Base-by-base conservation (phyloP, 805 yeast species). In the Schizosaccharomyces japonicus region DNA sequence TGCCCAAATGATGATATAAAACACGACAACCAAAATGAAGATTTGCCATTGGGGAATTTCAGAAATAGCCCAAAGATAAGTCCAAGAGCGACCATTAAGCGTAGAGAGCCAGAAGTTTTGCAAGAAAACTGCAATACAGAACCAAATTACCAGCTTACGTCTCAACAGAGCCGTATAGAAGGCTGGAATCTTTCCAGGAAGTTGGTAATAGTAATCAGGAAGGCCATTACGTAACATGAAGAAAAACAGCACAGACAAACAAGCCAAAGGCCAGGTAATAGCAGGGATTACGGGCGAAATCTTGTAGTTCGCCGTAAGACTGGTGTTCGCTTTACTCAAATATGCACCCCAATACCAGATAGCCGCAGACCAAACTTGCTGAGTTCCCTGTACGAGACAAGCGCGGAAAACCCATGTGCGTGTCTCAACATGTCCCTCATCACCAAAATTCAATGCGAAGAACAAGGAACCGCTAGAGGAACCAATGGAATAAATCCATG, bases 81-180 rank as follows among this genome's bases (percentile, higher is more conserved):
- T 17, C 47, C 47, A 45, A 13, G 34, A 29, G 17, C 47, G 47
- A 7, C 27, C 47, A 29, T 17, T 23, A 6, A 30, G 36, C 2
- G 47, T 19, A 10, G 47, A 45, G 11, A 45, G 47, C 47, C 47
- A 45, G 33, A 27, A 45, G 23, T 45, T 45, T 10, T 45, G 47
- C n/a, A 45, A 15, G 26, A 45, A 27, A 7, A 31, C 39, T 2
- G 47, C 36, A 19, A 45, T 30, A 27, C 30, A 31, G 25, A 45
- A 45, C 47, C 47, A 45, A 21, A 45, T 17, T 10, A 45, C 47
- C 5, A 45, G 34, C 19, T 31, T 29, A 8, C 47, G 17, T 23
- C 47, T 15, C 23, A 45, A 19, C 25, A 45, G 11, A 17, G 47
- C 30, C 47, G 15, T 45, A 19, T 45, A 45, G 23, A 45, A 45